These are phyloP conservation scores for Starmerella sp. DNA, from an alignment of 805 yeast genomes.

Conservation along the genomic window DNA sequence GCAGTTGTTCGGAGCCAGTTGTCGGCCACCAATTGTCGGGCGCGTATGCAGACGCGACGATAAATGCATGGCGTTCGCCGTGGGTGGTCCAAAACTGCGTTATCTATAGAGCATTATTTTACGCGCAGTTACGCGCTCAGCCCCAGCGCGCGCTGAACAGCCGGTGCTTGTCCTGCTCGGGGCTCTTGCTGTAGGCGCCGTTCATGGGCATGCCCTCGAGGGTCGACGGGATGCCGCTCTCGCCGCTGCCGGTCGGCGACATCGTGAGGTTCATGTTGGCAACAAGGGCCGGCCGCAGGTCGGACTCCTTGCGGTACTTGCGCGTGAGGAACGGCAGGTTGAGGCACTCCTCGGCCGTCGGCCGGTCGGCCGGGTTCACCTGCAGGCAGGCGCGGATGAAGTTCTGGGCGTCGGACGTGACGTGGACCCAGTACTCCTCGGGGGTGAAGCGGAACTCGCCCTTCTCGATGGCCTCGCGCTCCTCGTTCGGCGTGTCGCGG, in stretches of 20 bases:
- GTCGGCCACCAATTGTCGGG: no score
- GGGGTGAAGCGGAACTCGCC: constrained; percentile 56
- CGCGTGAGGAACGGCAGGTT: constrained; percentile 36
- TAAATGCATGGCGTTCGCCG: no score
- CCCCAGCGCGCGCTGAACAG: constrained; percentile 19
- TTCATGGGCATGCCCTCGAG: constrained; percentile 27
- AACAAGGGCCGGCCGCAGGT: constrained; percentile 28
- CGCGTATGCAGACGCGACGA: no score
- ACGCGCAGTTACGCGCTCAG: neutral
- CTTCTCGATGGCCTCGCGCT: constrained; percentile 46
- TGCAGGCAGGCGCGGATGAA: constrained; percentile 46
- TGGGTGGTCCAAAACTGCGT: no score
- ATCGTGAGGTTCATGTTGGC: constrained; percentile 11
- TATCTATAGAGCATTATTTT: neutral
- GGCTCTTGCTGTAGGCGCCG: constrained; percentile 28
- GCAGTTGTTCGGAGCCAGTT: no score
- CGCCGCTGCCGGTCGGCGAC: neutral
- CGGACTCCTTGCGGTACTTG: constrained; percentile 24
- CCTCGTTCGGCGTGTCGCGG: constrained; percentile 58
- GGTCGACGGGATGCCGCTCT: constrained; percentile 15
- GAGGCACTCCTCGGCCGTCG: constrained; percentile 37
- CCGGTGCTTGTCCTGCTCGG: constrained; percentile 18
- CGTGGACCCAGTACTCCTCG: constrained; percentile 43
- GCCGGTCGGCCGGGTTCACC: constrained; percentile 37
- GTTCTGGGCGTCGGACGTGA: constrained; percentile 44